Evolutionary conservation across 2,329 filamentous ascomycete genomes (phyloP), one percentile per base, ranked within the genome.

Genomic region (Microdochium trichocladiopsis): DNA sequence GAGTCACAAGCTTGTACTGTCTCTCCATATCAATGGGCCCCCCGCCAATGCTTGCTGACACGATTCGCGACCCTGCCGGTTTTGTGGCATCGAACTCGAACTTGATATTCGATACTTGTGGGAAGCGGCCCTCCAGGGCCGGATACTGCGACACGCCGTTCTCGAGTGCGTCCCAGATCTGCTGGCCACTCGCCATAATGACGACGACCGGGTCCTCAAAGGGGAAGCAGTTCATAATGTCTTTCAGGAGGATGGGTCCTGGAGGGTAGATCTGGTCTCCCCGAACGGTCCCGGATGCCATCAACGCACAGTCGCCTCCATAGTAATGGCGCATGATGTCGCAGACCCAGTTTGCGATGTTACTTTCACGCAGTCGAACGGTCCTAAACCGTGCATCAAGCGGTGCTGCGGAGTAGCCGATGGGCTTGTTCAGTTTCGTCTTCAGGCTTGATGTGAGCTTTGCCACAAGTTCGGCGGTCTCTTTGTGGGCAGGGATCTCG

Each of bases 141-240:
- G 91, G 92, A 56, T 94, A 88, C 60, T 83, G 79, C 43, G 84
- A 86, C 0, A 96, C 84, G 1, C 86, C 83, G 60, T 96, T 96
- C 66, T 96, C 91, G 2, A 96, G 68, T 0, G 91, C 91, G n/a
- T 83, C 85, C 61, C 85, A 75, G 28, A 96, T 82, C 1, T 85
- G 87, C 59, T 82, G 75, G 0, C 92, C 92, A 0, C 74, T 83
- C 4, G 90, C 77, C 31, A 79, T 80, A 54, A 96, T 74, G 3
- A 95, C 82, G 0, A 96, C 86, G 1, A 92, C 87, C 0, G 91
- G 90, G 57, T 96, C 91, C 64, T 96, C 91, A 60, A 96, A 96
- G 0, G 92, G 92, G 59, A 96, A 96, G 63, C 90, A 95, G 50
- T 88, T 88, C 53, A 91, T 81, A n/a, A 95, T 82, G 61, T 95